Evolutionary conservation across 371 early-diverging fungal species (phyloP).

Genomic region (Apophysomyces trapeziformis): DNA sequence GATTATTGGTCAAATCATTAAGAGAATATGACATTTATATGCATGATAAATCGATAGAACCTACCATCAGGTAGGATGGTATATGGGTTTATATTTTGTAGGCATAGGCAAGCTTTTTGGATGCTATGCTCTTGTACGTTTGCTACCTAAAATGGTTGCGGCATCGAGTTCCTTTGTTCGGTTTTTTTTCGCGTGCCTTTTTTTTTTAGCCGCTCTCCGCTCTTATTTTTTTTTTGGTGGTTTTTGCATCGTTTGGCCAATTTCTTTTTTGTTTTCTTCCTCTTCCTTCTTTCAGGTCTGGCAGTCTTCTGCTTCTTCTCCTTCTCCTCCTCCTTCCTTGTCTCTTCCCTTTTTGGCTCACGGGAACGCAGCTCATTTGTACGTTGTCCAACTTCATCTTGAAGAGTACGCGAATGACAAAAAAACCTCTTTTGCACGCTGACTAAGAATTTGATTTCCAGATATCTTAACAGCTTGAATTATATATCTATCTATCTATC

Average conservation of each 20-base stretch:
- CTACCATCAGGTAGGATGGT: too few species aligned
- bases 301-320: neutral
- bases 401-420: neutral
- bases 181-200: constrained; percentile 6
- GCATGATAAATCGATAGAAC: too few species aligned
- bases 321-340: neutral
- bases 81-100: too few species aligned
- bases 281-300: neutral
- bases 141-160: too few species aligned
- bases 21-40: neutral
- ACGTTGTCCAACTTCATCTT: neutral
- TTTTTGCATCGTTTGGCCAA: neutral
- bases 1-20: neutral
- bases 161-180: neutral
- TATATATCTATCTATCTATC: too few species aligned
- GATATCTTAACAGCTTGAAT: neutral
- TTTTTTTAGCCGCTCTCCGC: neutral
- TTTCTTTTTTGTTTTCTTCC: neutral
- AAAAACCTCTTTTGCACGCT: neutral
- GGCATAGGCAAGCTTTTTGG: too few species aligned
- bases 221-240: neutral
- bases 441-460: neutral
- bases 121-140: too few species aligned
- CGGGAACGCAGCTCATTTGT: neutral
- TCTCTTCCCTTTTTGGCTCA: neutral